These are phyloP conservation scores for Rachicladosporium sp. DNA, from an alignment of 2,329 filamentous ascomycete genomes.

Conservation along the genomic window DNA sequence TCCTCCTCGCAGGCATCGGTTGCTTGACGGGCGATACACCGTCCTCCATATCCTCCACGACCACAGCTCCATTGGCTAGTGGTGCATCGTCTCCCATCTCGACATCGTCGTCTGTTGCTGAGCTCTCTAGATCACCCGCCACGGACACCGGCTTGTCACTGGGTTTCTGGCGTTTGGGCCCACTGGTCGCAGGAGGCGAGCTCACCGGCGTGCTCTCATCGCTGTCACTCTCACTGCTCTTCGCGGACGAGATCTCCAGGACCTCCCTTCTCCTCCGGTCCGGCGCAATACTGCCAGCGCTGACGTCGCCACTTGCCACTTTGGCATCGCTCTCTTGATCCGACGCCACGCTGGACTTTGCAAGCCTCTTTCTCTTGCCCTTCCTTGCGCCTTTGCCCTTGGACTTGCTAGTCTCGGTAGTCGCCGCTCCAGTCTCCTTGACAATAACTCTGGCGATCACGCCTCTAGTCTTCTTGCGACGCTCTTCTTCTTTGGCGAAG, in stretches of 20 bases:
- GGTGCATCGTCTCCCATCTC: slow-evolving; percentile 11
- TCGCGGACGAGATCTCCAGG: too few relatives aligned
- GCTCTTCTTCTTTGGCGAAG: slow-evolving; percentile 61
- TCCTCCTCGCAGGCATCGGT: slow-evolving; percentile 21
- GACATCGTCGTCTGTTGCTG: slow-evolving; percentile 1
- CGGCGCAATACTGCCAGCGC: slow-evolving; percentile 1
- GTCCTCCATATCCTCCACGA: slow-evolving; percentile 27
- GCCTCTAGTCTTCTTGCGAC: slow-evolving; percentile 44
- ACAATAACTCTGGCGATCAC: slow-evolving; percentile 38
- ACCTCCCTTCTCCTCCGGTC: slow-evolving; percentile 8
- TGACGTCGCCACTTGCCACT: not conserved
- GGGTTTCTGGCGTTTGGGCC: slow-evolving; percentile 4
- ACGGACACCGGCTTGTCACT: slow-evolving; percentile 3
- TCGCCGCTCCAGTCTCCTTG: slow-evolving; percentile 21
- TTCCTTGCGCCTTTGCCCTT: slow-evolving; percentile 6
- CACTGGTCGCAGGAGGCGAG: not conserved
- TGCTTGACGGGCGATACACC: slow-evolving; percentile 28
- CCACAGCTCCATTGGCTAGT: slow-evolving; percentile 9
- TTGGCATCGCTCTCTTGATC: slow-evolving; percentile 7
- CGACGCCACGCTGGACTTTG: slow-evolving; percentile 9
- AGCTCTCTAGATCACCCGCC: not conserved
- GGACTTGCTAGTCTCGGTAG: slow-evolving; percentile 18
- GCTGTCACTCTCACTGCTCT: too few relatives aligned
- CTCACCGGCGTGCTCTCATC: too few relatives aligned
- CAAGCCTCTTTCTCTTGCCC: slow-evolving; percentile 10